Percentiles rank a stretch among this genome's conserved stretches.
phyloP scores from a whole-genome alignment of 176 grass and related monocot genomes.

The Rhynchospora pubera region DNA sequence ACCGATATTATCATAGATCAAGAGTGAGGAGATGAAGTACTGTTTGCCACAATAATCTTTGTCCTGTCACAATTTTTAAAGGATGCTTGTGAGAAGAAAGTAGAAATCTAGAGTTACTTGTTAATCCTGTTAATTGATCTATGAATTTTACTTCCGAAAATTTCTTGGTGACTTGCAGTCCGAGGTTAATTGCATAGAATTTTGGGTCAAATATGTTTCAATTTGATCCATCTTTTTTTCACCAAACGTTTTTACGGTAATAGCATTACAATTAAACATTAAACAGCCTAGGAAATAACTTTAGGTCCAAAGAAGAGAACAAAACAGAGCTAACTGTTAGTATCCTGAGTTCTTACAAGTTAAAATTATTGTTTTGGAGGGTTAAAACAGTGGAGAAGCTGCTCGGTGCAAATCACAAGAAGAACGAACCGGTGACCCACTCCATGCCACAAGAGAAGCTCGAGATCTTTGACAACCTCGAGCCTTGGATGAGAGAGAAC shows the following conservation, averaged over 20 bases:
- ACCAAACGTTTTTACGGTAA: background rate
- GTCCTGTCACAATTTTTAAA: too few relatives aligned
- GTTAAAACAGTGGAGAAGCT: background rate
- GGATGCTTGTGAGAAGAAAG: too few relatives aligned
- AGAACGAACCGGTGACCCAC: background rate
- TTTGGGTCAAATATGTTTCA: background rate
- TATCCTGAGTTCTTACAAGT: background rate
- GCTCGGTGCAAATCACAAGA: background rate
- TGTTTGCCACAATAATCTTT: too few relatives aligned
- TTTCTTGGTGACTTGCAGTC: background rate
- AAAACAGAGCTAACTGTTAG: background rate
- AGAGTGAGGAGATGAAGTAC: too few relatives aligned
- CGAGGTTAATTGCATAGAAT: background rate
- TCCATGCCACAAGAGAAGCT: constrained; percentile 37
- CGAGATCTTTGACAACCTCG: constrained; percentile 34
- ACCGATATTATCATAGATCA: too few relatives aligned
- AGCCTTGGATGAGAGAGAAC: constrained; percentile 25
- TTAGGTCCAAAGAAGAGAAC: background rate
- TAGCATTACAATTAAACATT: background rate
- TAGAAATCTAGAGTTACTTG: too few relatives aligned
- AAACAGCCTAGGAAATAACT: background rate
- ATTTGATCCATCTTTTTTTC: background rate
- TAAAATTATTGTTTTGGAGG: background rate
- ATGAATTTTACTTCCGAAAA: too few relatives aligned
- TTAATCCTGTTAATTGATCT: too few relatives aligned